Evolutionary conservation across 177 flowering plant genomes (phyloP), one percentile per base, ranked within the genome.

Genomic region (Vitis hybrid): DNA sequence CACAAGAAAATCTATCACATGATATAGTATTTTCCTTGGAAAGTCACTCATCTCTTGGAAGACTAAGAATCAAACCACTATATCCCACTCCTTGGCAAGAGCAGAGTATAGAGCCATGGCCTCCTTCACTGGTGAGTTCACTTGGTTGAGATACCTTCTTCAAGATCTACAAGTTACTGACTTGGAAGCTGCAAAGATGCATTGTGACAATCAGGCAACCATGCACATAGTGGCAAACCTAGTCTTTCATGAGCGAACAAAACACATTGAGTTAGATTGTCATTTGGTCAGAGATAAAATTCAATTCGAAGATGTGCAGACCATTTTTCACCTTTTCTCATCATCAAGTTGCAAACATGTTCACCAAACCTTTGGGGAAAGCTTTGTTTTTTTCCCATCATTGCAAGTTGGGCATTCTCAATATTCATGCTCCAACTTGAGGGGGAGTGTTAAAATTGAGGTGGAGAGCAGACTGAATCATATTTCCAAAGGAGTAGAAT

Each of bases 21-120:
- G 23, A 4, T 55, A 51, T 5, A 0, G 50, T 12, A 2, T 15
- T 2, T 55, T 67, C 17, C 49, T 67, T 10, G 61, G 49, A 26
- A 8, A 21, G 5, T 34, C 40, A 34, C 40, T 34, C 6, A 34
- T 34, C 5, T 34, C 40, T 34, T 34, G 40, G 40, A 34, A 34
- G 6, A 34, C 40, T 34, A 34, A 4, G 6, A 34, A 5, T 4
- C 40, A 34, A 34, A 5, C 40, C 1, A 21, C 32, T 17, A 9
- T 56, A 3, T 67, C 51, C 26, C 50, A 51, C 14, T 67, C 50
- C 5, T 55, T 18, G 4, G 49, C 61, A 1, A 60, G 52, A 51
- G 70, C 50, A 2, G 61, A 67, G 30, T 55, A 67, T n/a, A 48
- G 50, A 12, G 61, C 50, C 26, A 52, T 66, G 59, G 59, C 59